Base-by-base conservation (phyloP, 1,284 basidiomycete species). In the Kalmanozyma brasiliensis region DNA sequence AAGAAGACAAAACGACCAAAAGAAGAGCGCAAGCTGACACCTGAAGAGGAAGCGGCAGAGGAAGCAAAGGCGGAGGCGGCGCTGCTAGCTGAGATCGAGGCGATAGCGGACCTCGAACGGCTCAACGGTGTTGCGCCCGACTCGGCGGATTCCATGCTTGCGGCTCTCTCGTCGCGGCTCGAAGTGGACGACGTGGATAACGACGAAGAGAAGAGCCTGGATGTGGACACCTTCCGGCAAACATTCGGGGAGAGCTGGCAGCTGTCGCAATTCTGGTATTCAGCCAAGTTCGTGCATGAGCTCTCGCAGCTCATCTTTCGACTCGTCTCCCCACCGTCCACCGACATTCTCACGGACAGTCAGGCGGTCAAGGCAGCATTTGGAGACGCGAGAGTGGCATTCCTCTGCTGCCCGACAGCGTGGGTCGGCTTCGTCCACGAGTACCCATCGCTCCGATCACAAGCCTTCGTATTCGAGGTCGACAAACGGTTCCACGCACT, bases 361-460 rank as follows among this genome's bases (percentile, higher is more conserved):
- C 24, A 29, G 2, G 41, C 16, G 2, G 33, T 64, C 10, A 49
- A 37, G 20, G 10, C 14, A 20, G 40, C 37, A 23, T 58, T 55
- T 24, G 57, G 52, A 10, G 19, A 35, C n/a, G 52, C 52, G 8
- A 34, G 43, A 9, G 49, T 82, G 37, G 80, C 72, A 7, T 82
- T 82, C 66, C 70, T 82, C n/a, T 81, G 73, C 52, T 82, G 77
- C 22, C 82, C 82, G 4, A 82, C 82, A 0, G 77, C 72, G 8
- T 82, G 75, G 74, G 78, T 82, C 30, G 79, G 72, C 4, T 81
- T 82, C 53, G 79, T 80, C 14, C 76, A 81, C 62, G 42, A 45
- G 30, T 55, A 61, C 29, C 66, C 72, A 30, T 49, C 76, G 0
- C 58, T 73, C 4, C 34, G 49, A n/a, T 11, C 43, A 1, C 49